phyloP scores from a whole-genome alignment of 441 rosid genomes.

The Gossypium laxum region DNA sequence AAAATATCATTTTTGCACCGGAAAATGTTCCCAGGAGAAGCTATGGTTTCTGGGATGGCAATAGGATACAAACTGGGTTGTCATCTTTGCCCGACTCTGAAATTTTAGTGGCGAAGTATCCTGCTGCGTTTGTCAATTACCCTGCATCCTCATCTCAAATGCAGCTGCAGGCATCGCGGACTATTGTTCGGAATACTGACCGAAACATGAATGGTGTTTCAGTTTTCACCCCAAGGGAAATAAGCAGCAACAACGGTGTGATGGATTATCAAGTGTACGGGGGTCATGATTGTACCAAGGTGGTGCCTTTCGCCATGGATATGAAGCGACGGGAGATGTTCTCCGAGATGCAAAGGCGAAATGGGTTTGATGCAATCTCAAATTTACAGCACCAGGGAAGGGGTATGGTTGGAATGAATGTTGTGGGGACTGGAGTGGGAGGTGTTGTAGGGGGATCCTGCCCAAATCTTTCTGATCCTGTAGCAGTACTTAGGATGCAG shows the following conservation, averaged over 20 bases:
- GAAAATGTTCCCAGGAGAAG: constrained; percentile 61
- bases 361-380: constrained; percentile 37
- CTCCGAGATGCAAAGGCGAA: constrained; percentile 36
- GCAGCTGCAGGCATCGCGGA: constrained; percentile 38
- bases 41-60: constrained; percentile 87
- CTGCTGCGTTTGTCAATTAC: constrained; percentile 54
- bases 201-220: constrained; percentile 26
- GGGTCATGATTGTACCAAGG: constrained; percentile 26
- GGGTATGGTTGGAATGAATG: constrained; percentile 41
- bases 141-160: constrained; percentile 30
- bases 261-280: constrained; percentile 40
- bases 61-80: constrained; percentile 59
- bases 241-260: constrained; percentile 33
- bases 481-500: constrained; percentile 50
- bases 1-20: constrained; percentile 31
- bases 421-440: constrained; percentile 36
- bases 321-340: constrained; percentile 37
- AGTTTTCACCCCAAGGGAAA: neutral
- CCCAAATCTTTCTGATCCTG: constrained; percentile 46
- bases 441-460: constrained; percentile 31
- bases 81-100: constrained; percentile 65
- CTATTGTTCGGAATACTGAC: constrained; percentile 26
- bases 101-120: constrained; percentile 59
- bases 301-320: constrained; percentile 37
- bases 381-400: constrained; percentile 42